Conservation (phyloP, 192 early-diverging fungal genomes). For the Coemansia interrupta region DNA sequence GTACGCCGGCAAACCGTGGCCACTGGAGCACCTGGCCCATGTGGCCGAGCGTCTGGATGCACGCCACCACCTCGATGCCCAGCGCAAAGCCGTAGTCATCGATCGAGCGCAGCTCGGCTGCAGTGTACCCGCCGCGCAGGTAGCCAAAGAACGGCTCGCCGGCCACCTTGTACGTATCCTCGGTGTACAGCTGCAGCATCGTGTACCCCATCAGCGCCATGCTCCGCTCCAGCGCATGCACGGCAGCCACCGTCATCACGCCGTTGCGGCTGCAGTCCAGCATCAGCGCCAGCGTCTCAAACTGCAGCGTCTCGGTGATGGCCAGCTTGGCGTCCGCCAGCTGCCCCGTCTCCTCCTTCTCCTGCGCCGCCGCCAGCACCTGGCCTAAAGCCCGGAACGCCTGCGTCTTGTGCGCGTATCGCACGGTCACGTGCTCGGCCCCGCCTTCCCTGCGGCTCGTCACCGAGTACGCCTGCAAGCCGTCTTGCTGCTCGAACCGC, state of each 20-base stretch:
- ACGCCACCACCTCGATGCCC: conserved; percentile 83
- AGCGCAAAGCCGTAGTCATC: conserved; percentile 73
- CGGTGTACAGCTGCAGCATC: conserved; percentile 86
- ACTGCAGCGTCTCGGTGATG: conserved; percentile 62
- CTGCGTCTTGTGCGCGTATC: conserved; percentile 27
- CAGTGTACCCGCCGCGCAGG: conserved; percentile 68
- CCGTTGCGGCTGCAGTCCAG: conserved; percentile 84
- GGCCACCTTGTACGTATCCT: conserved; percentile 77
- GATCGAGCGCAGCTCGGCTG: conserved; percentile 65
- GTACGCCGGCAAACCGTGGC: conserved; percentile 71
- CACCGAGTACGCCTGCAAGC: conserved; percentile 10
- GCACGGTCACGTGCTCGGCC: conserved; percentile 9
- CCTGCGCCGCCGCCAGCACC: conserved; percentile 58
- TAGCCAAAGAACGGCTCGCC: conserved; percentile 74
- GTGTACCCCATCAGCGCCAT: conserved; percentile 85
- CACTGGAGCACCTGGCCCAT: conserved; percentile 87
- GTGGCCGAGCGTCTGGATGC: conserved; percentile 88
- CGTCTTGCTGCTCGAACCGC: conserved; percentile 27
- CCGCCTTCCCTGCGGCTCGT: neutral
- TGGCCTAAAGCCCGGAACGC: conserved; percentile 75
- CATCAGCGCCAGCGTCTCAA: conserved; percentile 74
- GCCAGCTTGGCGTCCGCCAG: conserved; percentile 39
- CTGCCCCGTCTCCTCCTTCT: conserved; percentile 27
- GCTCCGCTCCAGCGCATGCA: conserved; percentile 66
- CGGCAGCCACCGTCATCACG: conserved; percentile 60